Conservation (phyloP, 2,329 filamentous ascomycete species). For the Pyricularia grisea region DNA sequence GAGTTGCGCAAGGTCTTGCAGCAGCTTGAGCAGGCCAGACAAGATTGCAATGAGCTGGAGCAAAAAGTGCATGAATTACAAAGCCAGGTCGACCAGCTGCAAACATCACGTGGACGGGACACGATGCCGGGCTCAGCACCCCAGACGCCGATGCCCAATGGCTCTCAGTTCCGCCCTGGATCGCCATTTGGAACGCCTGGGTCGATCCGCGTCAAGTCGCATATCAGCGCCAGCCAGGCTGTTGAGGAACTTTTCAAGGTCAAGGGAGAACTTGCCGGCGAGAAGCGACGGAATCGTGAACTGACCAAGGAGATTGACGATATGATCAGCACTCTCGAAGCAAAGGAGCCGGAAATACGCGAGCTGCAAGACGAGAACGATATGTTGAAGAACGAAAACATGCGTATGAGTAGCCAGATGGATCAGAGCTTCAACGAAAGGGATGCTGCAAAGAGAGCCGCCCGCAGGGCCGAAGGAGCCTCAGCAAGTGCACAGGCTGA, state of each 20-base stretch:
- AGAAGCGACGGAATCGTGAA: constrained; percentile 65
- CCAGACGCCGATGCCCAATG: constrained; percentile 53
- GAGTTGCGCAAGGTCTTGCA: constrained; percentile 45
- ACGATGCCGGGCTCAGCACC: constrained; percentile 38
- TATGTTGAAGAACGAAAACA: constrained; percentile 68
- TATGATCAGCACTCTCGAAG: constrained; percentile 76
- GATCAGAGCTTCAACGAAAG: constrained; percentile 75
- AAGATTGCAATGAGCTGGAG: constrained; percentile 34
- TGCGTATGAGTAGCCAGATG: constrained; percentile 76
- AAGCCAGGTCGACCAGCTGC: constrained; percentile 41
- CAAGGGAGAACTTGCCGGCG: constrained; percentile 64
- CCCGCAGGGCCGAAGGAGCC: constrained; percentile 69
- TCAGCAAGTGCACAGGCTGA: constrained; percentile 57
- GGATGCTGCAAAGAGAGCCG: constrained; percentile 67
- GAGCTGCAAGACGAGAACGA: constrained; percentile 76
- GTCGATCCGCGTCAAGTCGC: constrained; percentile 44
- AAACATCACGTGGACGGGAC: constrained; percentile 25
- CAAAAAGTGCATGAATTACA: constrained; percentile 41
- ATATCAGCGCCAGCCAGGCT: constrained; percentile 50
- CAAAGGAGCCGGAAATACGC: constrained; percentile 78
- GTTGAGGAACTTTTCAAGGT: constrained; percentile 56
- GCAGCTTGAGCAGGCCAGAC: constrained; percentile 46
- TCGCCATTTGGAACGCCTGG: constrained; percentile 55
- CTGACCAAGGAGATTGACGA: constrained; percentile 73
- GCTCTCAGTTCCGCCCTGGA: constrained; percentile 41